Evolutionary conservation across 2,329 filamentous ascomycete genomes (phyloP).

Genomic region (Pyrenophora teres): DNA sequence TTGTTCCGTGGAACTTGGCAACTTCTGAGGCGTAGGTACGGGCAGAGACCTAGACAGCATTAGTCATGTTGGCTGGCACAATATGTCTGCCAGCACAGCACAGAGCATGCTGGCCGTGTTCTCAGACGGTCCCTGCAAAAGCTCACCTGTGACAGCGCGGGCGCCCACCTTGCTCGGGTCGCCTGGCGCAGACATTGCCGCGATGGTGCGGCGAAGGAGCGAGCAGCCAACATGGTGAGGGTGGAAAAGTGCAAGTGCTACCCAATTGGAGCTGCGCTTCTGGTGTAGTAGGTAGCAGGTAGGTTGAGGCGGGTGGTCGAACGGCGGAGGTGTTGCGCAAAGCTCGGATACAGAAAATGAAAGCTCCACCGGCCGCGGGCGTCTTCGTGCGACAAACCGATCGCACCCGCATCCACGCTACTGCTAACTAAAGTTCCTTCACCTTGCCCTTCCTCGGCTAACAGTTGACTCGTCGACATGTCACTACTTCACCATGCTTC

Average conservation of each 20-base stretch:
- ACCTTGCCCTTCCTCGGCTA: background rate
- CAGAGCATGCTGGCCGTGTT: background rate
- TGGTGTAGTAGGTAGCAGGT: slow-evolving; percentile 40
- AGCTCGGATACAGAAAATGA: slow-evolving; percentile 36
- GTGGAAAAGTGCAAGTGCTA: slow-evolving; percentile 26
- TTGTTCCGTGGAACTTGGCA: slow-evolving; percentile 90
- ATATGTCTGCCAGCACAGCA: background rate
- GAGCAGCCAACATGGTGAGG: slow-evolving; percentile 78
- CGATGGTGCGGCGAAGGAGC: slow-evolving; percentile 75
- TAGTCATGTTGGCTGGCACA: slow-evolving; percentile 3
- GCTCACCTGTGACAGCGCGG: slow-evolving; percentile 63
- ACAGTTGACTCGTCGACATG: no score
- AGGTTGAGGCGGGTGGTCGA: slow-evolving; percentile 22
- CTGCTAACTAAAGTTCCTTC: no score
- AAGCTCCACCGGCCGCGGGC: slow-evolving; percentile 32
- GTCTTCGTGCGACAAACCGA: slow-evolving; percentile 12
- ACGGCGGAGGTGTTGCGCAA: slow-evolving; percentile 32
- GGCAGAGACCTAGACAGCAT: slow-evolving; percentile 30
- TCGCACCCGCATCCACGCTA: slow-evolving; percentile 6
- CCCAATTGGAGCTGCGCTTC: slow-evolving; percentile 42
- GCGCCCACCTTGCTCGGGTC: slow-evolving; percentile 53
- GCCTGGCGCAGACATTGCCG: slow-evolving; percentile 78
- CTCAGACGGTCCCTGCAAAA: slow-evolving; percentile 4
- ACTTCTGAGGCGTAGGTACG: slow-evolving; percentile 67
- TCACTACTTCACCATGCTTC: no score